Conservation (phyloP, 768 basidiomycete species). For the Suillus paluster region DNA sequence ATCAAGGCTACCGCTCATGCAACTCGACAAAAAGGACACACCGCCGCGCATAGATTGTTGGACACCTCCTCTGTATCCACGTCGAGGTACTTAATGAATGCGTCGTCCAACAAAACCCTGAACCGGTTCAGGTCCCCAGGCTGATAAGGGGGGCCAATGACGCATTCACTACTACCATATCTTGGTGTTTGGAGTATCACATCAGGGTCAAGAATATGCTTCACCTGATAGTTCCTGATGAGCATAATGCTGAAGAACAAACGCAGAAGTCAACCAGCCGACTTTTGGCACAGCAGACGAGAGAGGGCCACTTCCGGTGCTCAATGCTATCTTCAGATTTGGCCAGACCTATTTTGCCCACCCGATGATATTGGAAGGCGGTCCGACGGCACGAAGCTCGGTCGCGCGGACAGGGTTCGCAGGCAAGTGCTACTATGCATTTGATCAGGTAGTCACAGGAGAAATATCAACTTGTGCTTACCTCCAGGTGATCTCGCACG, state of each 20-base stretch:
- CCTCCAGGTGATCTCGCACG: conserved; percentile 25
- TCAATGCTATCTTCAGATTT: conserved; percentile 19
- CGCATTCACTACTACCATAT: conserved; percentile 19
- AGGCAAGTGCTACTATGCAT: conserved; percentile 17
- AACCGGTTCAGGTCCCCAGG: conserved; percentile 14
- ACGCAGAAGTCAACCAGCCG: background rate
- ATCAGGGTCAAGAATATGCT: conserved; percentile 18
- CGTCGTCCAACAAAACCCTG: conserved; percentile 12
- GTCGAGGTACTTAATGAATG: conserved; percentile 26
- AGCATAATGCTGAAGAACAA: background rate
- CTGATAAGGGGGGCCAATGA: conserved; percentile 6
- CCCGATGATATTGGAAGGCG: conserved; percentile 13
- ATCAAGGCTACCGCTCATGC: conserved; percentile 8
- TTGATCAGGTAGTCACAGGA: background rate
- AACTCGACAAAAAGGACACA: conserved; percentile 9
- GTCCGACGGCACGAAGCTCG: conserved; percentile 19
- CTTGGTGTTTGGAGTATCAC: conserved; percentile 11
- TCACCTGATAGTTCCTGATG: conserved; percentile 13
- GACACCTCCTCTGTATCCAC: conserved; percentile 12
- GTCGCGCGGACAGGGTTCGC: conserved; percentile 20
- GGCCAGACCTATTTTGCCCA: conserved; percentile 26
- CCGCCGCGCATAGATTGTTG: conserved; percentile 21
- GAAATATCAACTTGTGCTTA: background rate
- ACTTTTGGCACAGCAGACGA: conserved; percentile 20
- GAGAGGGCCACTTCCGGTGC: conserved; percentile 23